Evolutionary conservation across 2,329 filamentous ascomycete species (phyloP).

Genomic region (Epichloe elymi): DNA sequence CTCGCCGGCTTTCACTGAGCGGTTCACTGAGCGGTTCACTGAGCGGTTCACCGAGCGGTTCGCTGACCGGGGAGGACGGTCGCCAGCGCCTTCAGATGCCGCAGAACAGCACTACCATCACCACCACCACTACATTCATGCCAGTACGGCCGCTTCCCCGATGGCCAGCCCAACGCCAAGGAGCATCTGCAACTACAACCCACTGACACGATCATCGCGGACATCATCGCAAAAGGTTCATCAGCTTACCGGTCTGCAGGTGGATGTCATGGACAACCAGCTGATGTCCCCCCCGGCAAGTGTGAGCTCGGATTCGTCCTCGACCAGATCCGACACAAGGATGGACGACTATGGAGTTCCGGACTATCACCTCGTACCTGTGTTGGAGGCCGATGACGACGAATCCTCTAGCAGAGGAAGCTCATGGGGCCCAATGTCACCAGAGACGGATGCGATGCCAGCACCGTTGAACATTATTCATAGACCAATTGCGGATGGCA

Average conservation of each 20-base stretch:
- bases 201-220: slow-evolving; percentile 2
- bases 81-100: neutral
- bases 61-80: neutral
- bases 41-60: neutral
- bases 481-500: slow-evolving; percentile 3
- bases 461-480: slow-evolving; percentile 5
- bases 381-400: slow-evolving; percentile 10
- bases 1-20: neutral
- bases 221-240: slow-evolving; percentile 26
- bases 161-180: neutral
- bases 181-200: neutral
- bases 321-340: neutral
- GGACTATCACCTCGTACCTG: slow-evolving; percentile 7
- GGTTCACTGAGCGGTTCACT: too few relatives aligned
- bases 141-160: neutral
- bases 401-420: slow-evolving; percentile 10
- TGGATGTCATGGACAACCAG: slow-evolving; percentile 15
- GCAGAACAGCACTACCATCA: neutral
- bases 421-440: slow-evolving; percentile 12
- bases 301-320: slow-evolving; percentile 5
- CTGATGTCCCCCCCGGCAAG: neutral
- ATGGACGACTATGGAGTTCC: neutral
- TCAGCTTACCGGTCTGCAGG: slow-evolving; percentile 27
- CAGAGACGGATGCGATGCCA: slow-evolving; percentile 4
- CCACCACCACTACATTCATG: neutral